Conservation (phyloP, 768 basidiomycete species). For the Suillus placidus region DNA sequence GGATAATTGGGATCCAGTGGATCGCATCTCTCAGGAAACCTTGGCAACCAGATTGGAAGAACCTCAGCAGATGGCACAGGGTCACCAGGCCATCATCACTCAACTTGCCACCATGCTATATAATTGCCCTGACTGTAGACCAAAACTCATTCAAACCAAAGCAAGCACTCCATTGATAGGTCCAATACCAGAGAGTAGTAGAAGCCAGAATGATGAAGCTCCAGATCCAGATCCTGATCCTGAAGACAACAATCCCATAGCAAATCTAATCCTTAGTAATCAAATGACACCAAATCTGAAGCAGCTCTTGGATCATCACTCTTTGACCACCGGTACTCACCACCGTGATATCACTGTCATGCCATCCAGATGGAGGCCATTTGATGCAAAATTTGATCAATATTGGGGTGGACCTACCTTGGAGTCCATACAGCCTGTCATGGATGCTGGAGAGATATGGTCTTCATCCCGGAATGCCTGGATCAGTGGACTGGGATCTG, state of each 20-base stretch:
- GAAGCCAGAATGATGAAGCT: background rate
- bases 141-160: background rate
- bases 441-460: conserved; percentile 14
- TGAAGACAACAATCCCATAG: background rate
- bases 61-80: background rate
- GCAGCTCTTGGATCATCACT: conserved; percentile 6
- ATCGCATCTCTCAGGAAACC: background rate
- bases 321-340: background rate
- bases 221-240: background rate
- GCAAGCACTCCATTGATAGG: background rate
- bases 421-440: conserved; percentile 7
- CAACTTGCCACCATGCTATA: background rate
- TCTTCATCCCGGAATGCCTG: background rate
- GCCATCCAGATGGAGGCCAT: background rate
- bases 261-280: rapidly evolving
- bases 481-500: too few species aligned
- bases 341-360: background rate
- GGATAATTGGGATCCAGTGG: too few species aligned
- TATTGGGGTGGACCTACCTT: conserved; percentile 8
- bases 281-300: background rate
- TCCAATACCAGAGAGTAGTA: too few species aligned
- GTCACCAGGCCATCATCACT: background rate
- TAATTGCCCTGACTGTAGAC: background rate
- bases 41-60: background rate
- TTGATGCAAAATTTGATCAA: conserved; percentile 5